These are phyloP conservation scores for Geranium brycei DNA, from an alignment of 345 rosid species.

Conservation along the genomic window DNA sequence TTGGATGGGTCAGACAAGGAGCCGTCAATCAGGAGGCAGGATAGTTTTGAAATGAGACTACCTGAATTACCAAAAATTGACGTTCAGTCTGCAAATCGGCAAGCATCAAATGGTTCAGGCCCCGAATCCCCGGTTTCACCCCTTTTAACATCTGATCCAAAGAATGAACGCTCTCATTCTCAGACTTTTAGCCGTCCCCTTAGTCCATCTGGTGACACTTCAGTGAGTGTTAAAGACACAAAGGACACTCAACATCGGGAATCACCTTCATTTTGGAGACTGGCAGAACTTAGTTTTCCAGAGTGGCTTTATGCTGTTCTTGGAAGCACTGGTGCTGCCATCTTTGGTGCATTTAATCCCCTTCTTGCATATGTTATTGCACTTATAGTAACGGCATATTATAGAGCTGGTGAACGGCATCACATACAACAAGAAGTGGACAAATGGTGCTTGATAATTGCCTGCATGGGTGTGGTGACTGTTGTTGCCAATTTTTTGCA, in stretches of 20 bases:
- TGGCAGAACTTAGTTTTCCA: constrained; percentile 87
- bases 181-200: constrained; percentile 92
- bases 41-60: constrained; percentile 91
- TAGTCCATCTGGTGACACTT: constrained; percentile 64
- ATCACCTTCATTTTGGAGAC: constrained; percentile 81
- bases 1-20: constrained; percentile 60
- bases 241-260: constrained; percentile 42
- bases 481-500: constrained; percentile 96
- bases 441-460: constrained; percentile 96
- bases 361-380: constrained; percentile 92
- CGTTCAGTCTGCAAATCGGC: constrained; percentile 51
- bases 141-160: constrained; percentile 83
- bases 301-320: constrained; percentile 98
- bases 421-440: constrained; percentile 65
- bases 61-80: constrained; percentile 93
- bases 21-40: constrained; percentile 90
- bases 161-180: constrained; percentile 90
- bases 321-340: constrained; percentile 97
- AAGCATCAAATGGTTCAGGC: constrained; percentile 70
- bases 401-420: constrained; percentile 22
- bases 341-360: constrained; percentile 96
- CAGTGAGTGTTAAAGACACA: constrained; percentile 32
- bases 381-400: constrained; percentile 70
- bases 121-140: constrained; percentile 99
- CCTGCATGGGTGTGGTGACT: constrained; percentile 95